These are phyloP conservation scores for Chrysoporthe deuterocubensis DNA, from an alignment of 2,329 filamentous ascomycete genomes.

Conservation along the genomic window DNA sequence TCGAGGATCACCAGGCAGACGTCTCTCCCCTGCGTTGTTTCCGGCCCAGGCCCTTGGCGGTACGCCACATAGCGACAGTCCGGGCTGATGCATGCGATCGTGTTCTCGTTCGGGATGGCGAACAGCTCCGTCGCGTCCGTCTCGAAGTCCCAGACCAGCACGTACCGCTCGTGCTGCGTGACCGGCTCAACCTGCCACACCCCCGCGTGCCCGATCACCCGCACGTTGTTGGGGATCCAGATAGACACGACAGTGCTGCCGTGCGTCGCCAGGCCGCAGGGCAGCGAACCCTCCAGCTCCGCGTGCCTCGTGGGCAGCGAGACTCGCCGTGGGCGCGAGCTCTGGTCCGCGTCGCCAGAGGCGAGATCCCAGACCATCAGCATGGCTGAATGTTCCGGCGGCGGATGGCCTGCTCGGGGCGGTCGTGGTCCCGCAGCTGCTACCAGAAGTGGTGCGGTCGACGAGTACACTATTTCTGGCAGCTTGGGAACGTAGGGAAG, in stretches of 20 bases:
- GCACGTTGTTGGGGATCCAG: constrained; percentile 46
- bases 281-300: constrained; percentile 46
- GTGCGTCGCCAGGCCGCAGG: constrained; percentile 42
- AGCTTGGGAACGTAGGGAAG: constrained; percentile 44
- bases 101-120: constrained; percentile 43
- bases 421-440: constrained; percentile 45
- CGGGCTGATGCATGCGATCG: constrained; percentile 42
- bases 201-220: constrained; percentile 36
- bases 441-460: constrained; percentile 43
- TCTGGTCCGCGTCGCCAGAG: constrained; percentile 21
- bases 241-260: constrained; percentile 44
- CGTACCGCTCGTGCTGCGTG: constrained; percentile 38
- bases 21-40: constrained; percentile 14
- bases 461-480: constrained; percentile 46
- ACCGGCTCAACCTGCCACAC: constrained; percentile 42
- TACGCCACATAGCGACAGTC: constrained; percentile 47
- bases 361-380: constrained; percentile 45
- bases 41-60: constrained; percentile 35
- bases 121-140: constrained; percentile 42
- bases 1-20: constrained; percentile 41
- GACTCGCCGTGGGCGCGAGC: constrained; percentile 39
- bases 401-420: constrained; percentile 43
- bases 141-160: constrained; percentile 46
- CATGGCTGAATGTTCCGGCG: constrained; percentile 43
- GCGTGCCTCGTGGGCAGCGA: constrained; percentile 42